Base-by-base conservation (phyloP, 805 yeast species). In the Lachancea lanzarotensis region DNA sequence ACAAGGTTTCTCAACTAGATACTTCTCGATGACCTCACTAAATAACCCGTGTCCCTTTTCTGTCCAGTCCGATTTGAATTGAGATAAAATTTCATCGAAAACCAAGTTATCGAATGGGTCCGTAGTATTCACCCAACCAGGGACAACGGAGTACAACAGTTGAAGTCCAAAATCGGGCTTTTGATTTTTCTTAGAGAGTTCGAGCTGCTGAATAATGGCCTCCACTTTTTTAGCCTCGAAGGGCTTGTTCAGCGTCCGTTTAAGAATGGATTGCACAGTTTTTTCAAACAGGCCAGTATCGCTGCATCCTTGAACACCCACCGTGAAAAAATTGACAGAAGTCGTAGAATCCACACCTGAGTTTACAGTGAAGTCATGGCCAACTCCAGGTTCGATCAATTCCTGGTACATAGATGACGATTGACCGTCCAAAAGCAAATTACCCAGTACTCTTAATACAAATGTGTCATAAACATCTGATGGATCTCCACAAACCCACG, bases 121-220 rank as follows among this genome's bases (percentile, higher is more conserved):
- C n/a, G 78, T 75, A 18, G 77, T 78, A 60, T 88, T 88, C 42
- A 84, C 81, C 86, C 96, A 89, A 9, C 87, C 80, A 8, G 95
- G 86, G n/a, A 86, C 75, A 8, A 93, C 51, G 1, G 87, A 74
- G 59, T 79, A 79, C 29, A 91, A 69, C 38, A 91, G 61, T 31
- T 80, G 80, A 70, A 93, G 68, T 10, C 98, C 98, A 68, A 88
- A 93, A 48, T 86, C 85, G 0, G 98, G 82, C 53, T 83, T 89
- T 51, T 89, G 95, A 53, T 88, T 90, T 54, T 87, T 87, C 60
- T 87, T 82, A 30, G 79, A 66, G 26, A 93, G 67, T 62, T 93
- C 98, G 30, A 89, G 66, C 61, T 90, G 98, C 63, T 89, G 95
- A 32, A 93, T 71, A 40, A 91, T 77, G 0, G 95, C 98, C 45